Percentiles rank a stretch among this genome's conserved stretches.
Conservation (phyloP, 192 early-diverging fungal species). For the Coemansia sp. region DNA sequence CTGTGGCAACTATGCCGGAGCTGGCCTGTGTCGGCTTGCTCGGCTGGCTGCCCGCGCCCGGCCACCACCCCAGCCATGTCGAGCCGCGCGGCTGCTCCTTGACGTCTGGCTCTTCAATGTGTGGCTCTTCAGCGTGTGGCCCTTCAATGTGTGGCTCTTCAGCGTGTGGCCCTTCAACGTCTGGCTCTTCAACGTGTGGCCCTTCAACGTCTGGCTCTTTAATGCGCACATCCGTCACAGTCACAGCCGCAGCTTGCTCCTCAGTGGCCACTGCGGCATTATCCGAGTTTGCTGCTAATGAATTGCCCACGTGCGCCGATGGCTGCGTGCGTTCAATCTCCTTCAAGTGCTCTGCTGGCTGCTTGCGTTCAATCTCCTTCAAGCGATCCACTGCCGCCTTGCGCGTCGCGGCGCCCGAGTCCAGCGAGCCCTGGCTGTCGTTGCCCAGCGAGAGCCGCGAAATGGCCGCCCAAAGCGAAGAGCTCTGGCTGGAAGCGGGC, state of each 20-base stretch:
- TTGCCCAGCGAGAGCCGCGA: conserved; percentile 14
- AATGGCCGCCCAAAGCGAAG: conserved; percentile 14
- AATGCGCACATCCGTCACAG: neutral
- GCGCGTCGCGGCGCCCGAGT: neutral
- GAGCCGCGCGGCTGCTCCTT: neutral
- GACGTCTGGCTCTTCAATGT: neutral
- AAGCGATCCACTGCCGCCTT: conserved; percentile 19
- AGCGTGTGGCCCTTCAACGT: too few relatives aligned
- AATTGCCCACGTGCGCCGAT: conserved; percentile 2
- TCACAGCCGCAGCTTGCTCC: neutral
- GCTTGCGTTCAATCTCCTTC: conserved; percentile 13
- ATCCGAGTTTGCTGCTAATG: neutral
- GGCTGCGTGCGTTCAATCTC: conserved; percentile 8
- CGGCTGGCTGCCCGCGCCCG: neutral
- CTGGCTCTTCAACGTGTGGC: too few relatives aligned
- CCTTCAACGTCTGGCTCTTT: too few relatives aligned
- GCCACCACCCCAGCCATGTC: conserved; percentile 11
- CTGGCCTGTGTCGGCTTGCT: neutral
- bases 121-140: neutral
- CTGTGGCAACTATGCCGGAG: neutral
- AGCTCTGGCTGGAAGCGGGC: neutral
- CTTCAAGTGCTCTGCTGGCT: conserved; percentile 9
- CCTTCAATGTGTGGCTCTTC: neutral
- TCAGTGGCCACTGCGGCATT: neutral
- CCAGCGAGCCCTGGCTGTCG: conserved; percentile 6